Evolutionary conservation across 2,329 filamentous ascomycete species (phyloP).

Genomic region (Aspergillus fijiensis): DNA sequence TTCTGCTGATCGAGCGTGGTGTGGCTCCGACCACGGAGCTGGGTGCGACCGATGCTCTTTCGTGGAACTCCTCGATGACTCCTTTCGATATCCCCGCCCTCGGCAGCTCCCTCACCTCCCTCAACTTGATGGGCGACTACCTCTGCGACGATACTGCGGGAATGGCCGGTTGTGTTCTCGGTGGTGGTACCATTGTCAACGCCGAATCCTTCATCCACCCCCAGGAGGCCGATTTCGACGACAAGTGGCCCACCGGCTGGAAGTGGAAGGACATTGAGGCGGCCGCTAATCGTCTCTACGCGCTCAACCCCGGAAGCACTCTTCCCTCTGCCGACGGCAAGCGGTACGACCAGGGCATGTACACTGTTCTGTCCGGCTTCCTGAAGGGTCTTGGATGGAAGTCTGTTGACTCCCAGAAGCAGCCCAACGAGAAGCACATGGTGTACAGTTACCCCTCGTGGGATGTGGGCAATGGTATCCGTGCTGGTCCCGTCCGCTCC

Average conservation of each 20-base stretch:
- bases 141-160: slow-evolving; percentile 21
- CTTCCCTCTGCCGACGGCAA: slow-evolving; percentile 64
- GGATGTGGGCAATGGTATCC: slow-evolving; percentile 65
- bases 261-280: slow-evolving; percentile 60
- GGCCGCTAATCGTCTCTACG: slow-evolving; percentile 63
- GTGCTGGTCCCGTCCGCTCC: slow-evolving; percentile 67
- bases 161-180: slow-evolving; percentile 22
- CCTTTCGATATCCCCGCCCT: slow-evolving; percentile 20
- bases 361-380: slow-evolving; percentile 59
- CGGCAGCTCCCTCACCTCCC: slow-evolving; percentile 13
- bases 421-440: slow-evolving; percentile 63
- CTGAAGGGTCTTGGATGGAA: slow-evolving; percentile 62
- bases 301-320: slow-evolving; percentile 67
- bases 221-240: slow-evolving; percentile 65
- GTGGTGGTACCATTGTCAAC: slow-evolving; percentile 22
- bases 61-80: slow-evolving; percentile 21
- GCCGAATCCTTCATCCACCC: slow-evolving; percentile 34
- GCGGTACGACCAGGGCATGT: slow-evolving; percentile 65
- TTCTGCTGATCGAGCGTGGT: slow-evolving; percentile 22
- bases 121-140: slow-evolving; percentile 18
- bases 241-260: slow-evolving; percentile 71
- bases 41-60: slow-evolving; percentile 17
- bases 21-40: slow-evolving; percentile 14
- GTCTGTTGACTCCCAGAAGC: slow-evolving; percentile 58
- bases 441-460: slow-evolving; percentile 63